phyloP scores from a whole-genome alignment of 306 rosid species.

The Abrus precatorius region DNA sequence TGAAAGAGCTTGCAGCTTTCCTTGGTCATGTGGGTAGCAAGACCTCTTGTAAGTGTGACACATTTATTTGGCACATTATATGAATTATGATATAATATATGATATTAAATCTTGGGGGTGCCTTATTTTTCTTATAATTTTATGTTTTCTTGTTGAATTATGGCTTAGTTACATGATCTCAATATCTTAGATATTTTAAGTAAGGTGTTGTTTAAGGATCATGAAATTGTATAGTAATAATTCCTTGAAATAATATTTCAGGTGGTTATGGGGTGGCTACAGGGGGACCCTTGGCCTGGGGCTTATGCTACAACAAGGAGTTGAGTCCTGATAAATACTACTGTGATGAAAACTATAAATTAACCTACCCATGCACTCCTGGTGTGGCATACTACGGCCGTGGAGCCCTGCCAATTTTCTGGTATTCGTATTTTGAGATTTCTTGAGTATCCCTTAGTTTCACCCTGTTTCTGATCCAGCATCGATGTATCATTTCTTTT shows the following conservation, averaged over 20 bases:
- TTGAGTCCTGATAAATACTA: slow-evolving; percentile 91
- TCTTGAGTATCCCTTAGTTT: neutral
- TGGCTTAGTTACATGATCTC: neutral
- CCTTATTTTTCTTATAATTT: neutral
- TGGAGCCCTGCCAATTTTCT: slow-evolving; percentile 91
- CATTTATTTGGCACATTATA: neutral
- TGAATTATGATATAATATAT: neutral
- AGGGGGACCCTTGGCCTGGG: slow-evolving; percentile 99
- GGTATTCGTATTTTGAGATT: slow-evolving; percentile 58
- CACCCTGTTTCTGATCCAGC: neutral
- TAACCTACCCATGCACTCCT: slow-evolving; percentile 87
- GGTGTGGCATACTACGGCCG: slow-evolving; percentile 95
- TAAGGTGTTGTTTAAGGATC: slow-evolving; percentile 8
- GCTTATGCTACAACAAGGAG: slow-evolving; percentile 91
- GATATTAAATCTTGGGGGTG: neutral
- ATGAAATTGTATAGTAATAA: neutral
- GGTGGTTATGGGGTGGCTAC: slow-evolving; percentile 99
- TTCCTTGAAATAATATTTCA: slow-evolving; percentile 48
- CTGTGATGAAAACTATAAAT: slow-evolving; percentile 85
- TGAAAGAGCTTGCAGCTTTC: slow-evolving; percentile 90
- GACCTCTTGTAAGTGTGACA: slow-evolving; percentile 80
- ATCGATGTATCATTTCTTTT: neutral
- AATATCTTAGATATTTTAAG: slow-evolving; percentile 1
- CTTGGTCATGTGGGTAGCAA: slow-evolving; percentile 91
- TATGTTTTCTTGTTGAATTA: slow-evolving; percentile 13